Evolutionary conservation across 768 basidiomycete species (phyloP).

Genomic region (Podaxis sp.): DNA sequence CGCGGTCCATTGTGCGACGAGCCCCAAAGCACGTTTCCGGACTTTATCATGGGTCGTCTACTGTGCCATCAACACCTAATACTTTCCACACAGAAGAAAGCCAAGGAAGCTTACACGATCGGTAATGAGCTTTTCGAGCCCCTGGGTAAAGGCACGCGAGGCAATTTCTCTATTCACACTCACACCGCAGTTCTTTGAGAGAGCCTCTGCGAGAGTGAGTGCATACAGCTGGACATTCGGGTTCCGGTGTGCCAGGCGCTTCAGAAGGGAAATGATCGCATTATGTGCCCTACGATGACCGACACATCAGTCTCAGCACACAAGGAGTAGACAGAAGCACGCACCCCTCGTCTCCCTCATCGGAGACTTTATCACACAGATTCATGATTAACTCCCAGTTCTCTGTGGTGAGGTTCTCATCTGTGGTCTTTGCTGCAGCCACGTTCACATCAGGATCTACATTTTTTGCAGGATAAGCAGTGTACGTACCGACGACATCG

Average conservation of each 20-base stretch:
- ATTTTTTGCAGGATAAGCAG: not conserved
- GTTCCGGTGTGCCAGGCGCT: slow-evolving; percentile 89
- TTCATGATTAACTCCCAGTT: slow-evolving; percentile 95
- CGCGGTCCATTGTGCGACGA: slow-evolving; percentile 79
- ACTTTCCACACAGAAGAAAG: not conserved
- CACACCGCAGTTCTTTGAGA: slow-evolving; percentile 88
- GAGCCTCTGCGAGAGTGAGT: slow-evolving; percentile 79
- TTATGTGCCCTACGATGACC: slow-evolving; percentile 67
- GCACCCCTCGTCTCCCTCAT: slow-evolving; percentile 85
- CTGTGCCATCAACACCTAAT: not conserved
- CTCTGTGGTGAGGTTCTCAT: slow-evolving; percentile 91
- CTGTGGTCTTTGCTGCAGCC: slow-evolving; percentile 83
- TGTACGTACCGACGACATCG: slow-evolving; percentile 79
- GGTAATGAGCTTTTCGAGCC: slow-evolving; percentile 78
- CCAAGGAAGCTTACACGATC: slow-evolving; percentile 63
- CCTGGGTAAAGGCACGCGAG: slow-evolving; percentile 85
- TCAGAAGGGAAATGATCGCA: slow-evolving; percentile 79
- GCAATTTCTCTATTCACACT: slow-evolving; percentile 83
- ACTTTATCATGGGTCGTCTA: slow-evolving; percentile 93
- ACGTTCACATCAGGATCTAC: slow-evolving; percentile 1
- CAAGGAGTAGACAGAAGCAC: slow-evolving; percentile 17
- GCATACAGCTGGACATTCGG: slow-evolving; percentile 97
- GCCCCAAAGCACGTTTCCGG: slow-evolving; percentile 61
- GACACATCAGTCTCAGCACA: not conserved
- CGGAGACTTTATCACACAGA: slow-evolving; percentile 93